A percentile compares a stretch with the other conserved stretches of the same genome.
phyloP scores from a whole-genome alignment of 1,284 basidiomycete species.

The Trametes polyzona region DNA sequence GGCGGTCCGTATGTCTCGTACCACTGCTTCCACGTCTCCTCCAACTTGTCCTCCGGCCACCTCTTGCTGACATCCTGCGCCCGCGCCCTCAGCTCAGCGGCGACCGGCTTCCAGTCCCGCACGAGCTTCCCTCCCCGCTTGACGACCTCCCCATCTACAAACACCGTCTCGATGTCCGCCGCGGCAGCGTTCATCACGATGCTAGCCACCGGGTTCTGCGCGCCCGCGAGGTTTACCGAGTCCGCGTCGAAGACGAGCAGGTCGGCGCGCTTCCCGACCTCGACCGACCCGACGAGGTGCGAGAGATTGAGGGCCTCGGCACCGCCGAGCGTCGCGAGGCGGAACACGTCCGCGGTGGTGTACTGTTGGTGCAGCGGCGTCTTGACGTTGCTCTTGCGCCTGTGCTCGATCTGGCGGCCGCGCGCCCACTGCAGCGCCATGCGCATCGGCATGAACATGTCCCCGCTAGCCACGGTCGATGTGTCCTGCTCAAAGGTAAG shows the following conservation, averaged over 20 bases:
- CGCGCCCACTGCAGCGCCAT: constrained; percentile 36
- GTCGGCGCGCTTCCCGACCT: constrained; percentile 40
- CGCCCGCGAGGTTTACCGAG: constrained; percentile 36
- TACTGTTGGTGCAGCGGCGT: constrained; percentile 33
- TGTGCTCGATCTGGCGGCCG: constrained; percentile 30
- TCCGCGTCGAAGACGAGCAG: constrained; percentile 36
- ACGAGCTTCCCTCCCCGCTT: constrained; percentile 32
- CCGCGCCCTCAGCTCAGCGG: constrained; percentile 49
- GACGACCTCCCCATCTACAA: constrained; percentile 40
- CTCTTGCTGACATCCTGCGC: constrained; percentile 52
- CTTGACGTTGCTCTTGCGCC: constrained; percentile 21
- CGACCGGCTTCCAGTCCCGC: constrained; percentile 34
- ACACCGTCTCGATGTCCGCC: constrained; percentile 37
- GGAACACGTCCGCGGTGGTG: constrained; percentile 35
- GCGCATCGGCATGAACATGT: constrained; percentile 41
- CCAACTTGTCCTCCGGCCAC: constrained; percentile 38
- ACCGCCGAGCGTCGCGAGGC: constrained; percentile 38
- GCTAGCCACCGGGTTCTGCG: constrained; percentile 33
- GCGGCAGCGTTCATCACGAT: constrained; percentile 38
- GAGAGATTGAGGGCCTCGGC: constrained; percentile 36
- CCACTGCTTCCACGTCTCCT: constrained; percentile 30
- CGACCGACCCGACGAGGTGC: constrained; percentile 35
- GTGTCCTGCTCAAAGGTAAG: constrained; percentile 26
- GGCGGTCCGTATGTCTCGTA: constrained; percentile 27
- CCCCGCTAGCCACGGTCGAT: constrained; percentile 37